phyloP scores from a whole-genome alignment of 768 basidiomycete genomes.

The Russula vinacea region DNA sequence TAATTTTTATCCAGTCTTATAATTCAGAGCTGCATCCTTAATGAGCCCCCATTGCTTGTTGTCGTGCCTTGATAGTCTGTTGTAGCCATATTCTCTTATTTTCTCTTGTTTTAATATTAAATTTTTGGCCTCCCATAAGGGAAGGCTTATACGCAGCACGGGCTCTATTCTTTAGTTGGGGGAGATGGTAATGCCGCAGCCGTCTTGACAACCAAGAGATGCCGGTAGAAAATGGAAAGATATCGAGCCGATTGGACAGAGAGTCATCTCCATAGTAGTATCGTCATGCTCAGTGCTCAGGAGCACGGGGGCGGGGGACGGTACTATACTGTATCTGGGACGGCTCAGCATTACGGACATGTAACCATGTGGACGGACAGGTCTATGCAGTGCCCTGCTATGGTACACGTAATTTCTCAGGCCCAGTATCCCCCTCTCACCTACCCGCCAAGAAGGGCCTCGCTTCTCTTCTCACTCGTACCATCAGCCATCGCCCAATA shows the following conservation, averaged over 20 bases:
- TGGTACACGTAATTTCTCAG: not conserved
- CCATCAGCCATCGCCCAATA: not conserved
- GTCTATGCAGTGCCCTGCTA: not conserved
- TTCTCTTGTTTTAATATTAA: not conserved
- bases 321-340: no score
- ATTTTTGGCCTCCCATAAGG: not conserved
- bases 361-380: no score
- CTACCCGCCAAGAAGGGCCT: not conserved
- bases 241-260: not conserved
- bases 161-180: not conserved
- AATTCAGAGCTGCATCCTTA: no score
- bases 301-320: no score
- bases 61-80: not conserved
- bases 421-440: not conserved
- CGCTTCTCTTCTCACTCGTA: not conserved
- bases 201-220: not conserved
- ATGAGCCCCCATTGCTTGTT: not conserved
- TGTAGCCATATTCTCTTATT: not conserved
- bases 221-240: not conserved
- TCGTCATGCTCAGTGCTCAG: not conserved
- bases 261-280: not conserved
- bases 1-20: not conserved
- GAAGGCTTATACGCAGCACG: not conserved
- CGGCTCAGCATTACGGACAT: no score
- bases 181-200: not conserved